Evolutionary conservation across 2,329 filamentous ascomycete species (phyloP), one percentile per base, ranked within the genome.

Genomic region (Curvularia spicifera): DNA sequence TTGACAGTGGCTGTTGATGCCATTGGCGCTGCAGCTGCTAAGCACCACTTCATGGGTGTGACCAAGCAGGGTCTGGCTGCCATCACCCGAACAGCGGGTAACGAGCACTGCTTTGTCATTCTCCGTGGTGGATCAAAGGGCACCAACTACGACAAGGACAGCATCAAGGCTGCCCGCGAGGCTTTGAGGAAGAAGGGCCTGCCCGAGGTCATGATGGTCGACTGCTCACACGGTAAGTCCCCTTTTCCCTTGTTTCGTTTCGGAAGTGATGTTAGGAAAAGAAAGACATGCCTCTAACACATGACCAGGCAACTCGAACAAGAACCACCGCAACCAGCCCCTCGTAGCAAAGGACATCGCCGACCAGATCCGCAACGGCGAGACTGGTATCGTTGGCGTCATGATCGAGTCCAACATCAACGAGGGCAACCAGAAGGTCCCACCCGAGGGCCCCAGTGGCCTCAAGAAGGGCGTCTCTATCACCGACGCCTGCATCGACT

Each of bases 391-490:
- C 71, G 86, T 98, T 65, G 95, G 93, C 76, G 92, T 98, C 74
- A 99, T 99, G 94, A 96, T 99, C 70, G 94, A 99, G 83, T 97
- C 92, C 74, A 94, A 98, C 81, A 94, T 98, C 83, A 88, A 94
- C 78, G 95, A 97, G 81, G 88, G 87, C 71, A 79, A 78, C 72
- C 81, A 83, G 66, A 97, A 97, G 82, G 91, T 96, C 0, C 92
- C 93, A 0, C 78, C 88, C 0, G 91, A 96, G 78, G 94, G 93
- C 8, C 90, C 90, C 7, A 77, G 87, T 0, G 90, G 79, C 7
- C 84, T 97, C 51, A 91, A 93, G 83, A 92, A 91, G 80, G 93
- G 93, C 67, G 90, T 97, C 72, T 94, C 90, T 78, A 97, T 97
- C 79, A 97, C 93, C 0, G 93, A 97, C 78, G 94, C 93, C 55